Conservation (phyloP, 2,329 filamentous ascomycete species). For the Penicillium sp. region DNA sequence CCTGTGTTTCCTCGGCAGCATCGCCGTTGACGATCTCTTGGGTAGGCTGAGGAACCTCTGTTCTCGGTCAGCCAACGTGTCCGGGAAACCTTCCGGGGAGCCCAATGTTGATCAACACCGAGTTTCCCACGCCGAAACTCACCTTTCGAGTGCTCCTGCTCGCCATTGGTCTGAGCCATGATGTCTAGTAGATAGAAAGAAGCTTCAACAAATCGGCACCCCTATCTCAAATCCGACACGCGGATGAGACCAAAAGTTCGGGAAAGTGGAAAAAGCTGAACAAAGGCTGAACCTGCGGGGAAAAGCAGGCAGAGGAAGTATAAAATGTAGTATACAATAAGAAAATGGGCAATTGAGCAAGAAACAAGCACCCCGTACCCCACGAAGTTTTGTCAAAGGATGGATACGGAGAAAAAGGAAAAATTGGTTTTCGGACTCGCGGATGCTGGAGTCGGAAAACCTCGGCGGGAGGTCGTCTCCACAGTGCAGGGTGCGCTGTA, state of each 20-base stretch:
- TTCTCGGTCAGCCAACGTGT: slow-evolving; percentile 12
- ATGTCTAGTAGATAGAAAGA: slow-evolving; percentile 19
- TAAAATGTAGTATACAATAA: slow-evolving; percentile 32
- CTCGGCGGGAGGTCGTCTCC: slow-evolving; percentile 34
- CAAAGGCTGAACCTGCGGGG: slow-evolving; percentile 22
- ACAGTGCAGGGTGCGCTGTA: no score
- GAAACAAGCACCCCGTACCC: slow-evolving; percentile 37
- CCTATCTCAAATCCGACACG: slow-evolving; percentile 22
- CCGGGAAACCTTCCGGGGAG: slow-evolving; percentile 1
- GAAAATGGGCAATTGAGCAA: slow-evolving; percentile 34
- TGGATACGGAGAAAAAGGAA: slow-evolving; percentile 37
- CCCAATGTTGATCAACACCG: slow-evolving; percentile 8
- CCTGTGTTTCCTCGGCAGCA: slow-evolving; percentile 33
- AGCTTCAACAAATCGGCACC: slow-evolving; percentile 21
- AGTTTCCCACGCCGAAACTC: slow-evolving; percentile 6
- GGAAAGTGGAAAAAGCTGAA: slow-evolving; percentile 13
- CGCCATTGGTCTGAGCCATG: slow-evolving; percentile 46
- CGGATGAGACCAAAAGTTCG: slow-evolving; percentile 17
- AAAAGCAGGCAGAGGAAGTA: slow-evolving; percentile 21
- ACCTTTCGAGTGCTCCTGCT: slow-evolving; percentile 45
- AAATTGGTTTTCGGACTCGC: slow-evolving; percentile 35
- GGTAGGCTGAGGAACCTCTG: slow-evolving; percentile 34
- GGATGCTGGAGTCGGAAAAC: slow-evolving; percentile 45
- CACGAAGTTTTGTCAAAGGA: slow-evolving; percentile 29
- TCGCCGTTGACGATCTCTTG: slow-evolving; percentile 39